Base-by-base conservation (phyloP, 2,329 filamentous ascomycete species). In the Zasmidium angulare region DNA sequence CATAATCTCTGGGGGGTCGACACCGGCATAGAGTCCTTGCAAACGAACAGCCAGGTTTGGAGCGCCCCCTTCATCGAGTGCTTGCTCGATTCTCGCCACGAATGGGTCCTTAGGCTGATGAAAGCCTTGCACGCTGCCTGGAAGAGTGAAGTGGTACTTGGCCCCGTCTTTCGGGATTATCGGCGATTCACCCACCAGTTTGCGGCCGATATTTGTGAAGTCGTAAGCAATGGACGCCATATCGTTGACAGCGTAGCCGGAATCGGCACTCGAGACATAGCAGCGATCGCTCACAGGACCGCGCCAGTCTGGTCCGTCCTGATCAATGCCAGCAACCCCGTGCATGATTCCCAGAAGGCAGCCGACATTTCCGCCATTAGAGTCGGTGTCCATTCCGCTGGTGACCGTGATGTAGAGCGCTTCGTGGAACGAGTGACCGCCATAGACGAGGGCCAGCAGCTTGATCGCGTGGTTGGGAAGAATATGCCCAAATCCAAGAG, bases 331-430 rank as follows among this genome's bases (percentile, higher is more conserved):
- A 10, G 22, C 14, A 21, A 55, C 19, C 10, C 53, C 53, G 21
- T 55, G 53, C 53, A 55, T 55, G 22, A 55, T 55, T 7, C 36
- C 53, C n/a, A 55, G 14, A n/a, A 55, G 24, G 23, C 53, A 55
- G 11, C 43, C 53, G 19, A 55, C 26, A 31, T 55, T 55, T 12
- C 53, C 53, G 10, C 22, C 22, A 21, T 55, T 55, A 7, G 36
- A 55, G 31, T 55, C 53, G 4, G 53, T 55, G 19, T 55, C 53
- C 53, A 40, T 47, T 11, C 53, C 53, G 43, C 53, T 47, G n/a
- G 53, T 55, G 43, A 47, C 46, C 14, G 46, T 31, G 9, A 55
- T 55, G 17, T 55, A 36, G 22, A 55, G 46, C 17, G 53, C 53
- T 48, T 47, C 46, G 22, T 26, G 46, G 40, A 55, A 55, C 19